Base-by-base conservation (phyloP, 495 filamentous ascomycete genomes). In the Aspergillus biplanus region DNA sequence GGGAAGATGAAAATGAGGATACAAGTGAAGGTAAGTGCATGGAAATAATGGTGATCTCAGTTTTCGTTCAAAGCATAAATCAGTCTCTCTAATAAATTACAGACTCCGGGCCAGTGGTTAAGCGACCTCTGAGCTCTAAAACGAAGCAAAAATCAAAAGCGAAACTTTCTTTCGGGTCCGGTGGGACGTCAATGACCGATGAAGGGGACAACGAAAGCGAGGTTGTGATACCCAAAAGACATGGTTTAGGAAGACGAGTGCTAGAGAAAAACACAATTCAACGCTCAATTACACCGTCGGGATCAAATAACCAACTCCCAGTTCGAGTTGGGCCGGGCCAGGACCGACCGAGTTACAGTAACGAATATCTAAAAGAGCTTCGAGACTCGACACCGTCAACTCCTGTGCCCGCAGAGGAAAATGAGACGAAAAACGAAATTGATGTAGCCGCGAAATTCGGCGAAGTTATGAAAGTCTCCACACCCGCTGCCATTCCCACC, bases 341-440 rank as follows among this genome's bases (percentile, higher is more conserved):
- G 39, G 90, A 94, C 49, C 80, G 88, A 50, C 94, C 92, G 4
- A 90, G 82, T 61, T 99, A 99, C 75, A 95, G 83, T 73, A 88
- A 89, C 62, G 92, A 95, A 62, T 90, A 94, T 65, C 80, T 99
- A 50, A 89, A 90, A 53, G 91, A 96, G 72, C 82, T 99, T 7
- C 89, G 90, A 58, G 86, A 84, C 55, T 90, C 90, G 8, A 97
- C 95, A 0, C 92, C 92, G 2, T 87, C 87, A 35, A 90, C 90
- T 0, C 90, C 92, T 3, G 88, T 88, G 67, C 78, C 86, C 55
- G 68, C 83, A 66, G 75, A 73, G 35, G 71, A 66, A 65, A 76
- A 86, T 27, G 81, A 82, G 47, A 82, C 83, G 27, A 83, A 82
- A 31, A 76, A 84, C 59, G 78, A 89, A 4, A 79, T 97, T 6